Conservation (phyloP, 2,329 filamentous ascomycete species). For the Paraconiothyrium sp. region DNA sequence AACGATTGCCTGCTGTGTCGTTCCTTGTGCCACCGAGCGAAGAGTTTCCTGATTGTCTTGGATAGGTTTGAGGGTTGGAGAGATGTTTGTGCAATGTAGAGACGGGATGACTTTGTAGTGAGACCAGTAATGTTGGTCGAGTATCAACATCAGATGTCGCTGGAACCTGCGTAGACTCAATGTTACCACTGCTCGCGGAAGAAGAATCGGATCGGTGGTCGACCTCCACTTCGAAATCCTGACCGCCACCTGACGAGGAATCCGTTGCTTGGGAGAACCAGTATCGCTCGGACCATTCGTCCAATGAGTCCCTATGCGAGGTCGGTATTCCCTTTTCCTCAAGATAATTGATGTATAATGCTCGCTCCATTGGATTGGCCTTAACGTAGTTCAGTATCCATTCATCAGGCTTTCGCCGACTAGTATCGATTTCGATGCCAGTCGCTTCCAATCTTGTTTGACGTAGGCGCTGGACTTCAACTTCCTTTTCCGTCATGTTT, state of each 20-base stretch:
- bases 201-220: no score
- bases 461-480: constrained; percentile 18
- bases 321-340: neutral
- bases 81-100: neutral
- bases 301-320: no score
- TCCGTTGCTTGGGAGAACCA: neutral
- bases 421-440: neutral
- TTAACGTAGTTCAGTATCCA: neutral
- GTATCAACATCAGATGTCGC: no score
- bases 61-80: neutral
- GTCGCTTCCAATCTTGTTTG: constrained; percentile 5
- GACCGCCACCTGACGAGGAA: no score
- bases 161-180: neutral
- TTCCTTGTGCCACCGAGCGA: neutral
- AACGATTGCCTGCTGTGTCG: neutral
- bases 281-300: neutral
- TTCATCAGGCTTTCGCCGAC: constrained; percentile 14
- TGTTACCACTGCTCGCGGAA: no score
- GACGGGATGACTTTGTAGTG: neutral
- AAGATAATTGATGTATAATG: neutral
- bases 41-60: neutral
- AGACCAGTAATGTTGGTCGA: no score
- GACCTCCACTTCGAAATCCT: neutral
- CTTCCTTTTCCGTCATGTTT: constrained; percentile 16
- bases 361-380: neutral